phyloP scores from a whole-genome alignment of 495 filamentous ascomycete species.

The Astrothelium macrocarpum region DNA sequence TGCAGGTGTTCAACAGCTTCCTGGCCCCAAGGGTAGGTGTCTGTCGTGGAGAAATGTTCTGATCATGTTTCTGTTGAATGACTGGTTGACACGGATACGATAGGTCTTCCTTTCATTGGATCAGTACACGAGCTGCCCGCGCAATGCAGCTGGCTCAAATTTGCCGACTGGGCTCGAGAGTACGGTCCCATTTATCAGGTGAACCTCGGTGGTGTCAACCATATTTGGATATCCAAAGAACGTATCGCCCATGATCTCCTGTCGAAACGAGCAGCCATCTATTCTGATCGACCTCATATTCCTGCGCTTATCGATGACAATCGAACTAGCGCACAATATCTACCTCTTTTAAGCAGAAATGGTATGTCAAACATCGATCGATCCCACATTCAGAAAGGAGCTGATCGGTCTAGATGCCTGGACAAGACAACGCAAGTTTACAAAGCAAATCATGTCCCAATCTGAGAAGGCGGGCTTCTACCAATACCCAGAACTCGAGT shows the following conservation, averaged over 20 bases:
- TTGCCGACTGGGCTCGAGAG: slow-evolving; percentile 51
- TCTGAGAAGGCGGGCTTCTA: slow-evolving; percentile 38
- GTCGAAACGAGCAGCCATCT: slow-evolving; percentile 47
- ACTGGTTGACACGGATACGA: slow-evolving; percentile 2
- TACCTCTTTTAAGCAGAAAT: slow-evolving; percentile 45
- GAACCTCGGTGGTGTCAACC: slow-evolving; percentile 44
- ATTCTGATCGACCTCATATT: slow-evolving; percentile 50
- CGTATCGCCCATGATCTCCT: slow-evolving; percentile 50
- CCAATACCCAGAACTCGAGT: slow-evolving; percentile 44
- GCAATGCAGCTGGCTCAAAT: slow-evolving; percentile 44
- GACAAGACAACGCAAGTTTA: slow-evolving; percentile 50
- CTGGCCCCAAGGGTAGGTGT: slow-evolving; percentile 29
- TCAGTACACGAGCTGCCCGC: slow-evolving; percentile 49
- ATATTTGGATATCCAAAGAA: slow-evolving; percentile 52
- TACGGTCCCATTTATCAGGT: slow-evolving; percentile 56
- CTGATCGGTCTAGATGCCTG: slow-evolving; percentile 38
- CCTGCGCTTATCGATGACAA: slow-evolving; percentile 39
- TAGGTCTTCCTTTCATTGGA: slow-evolving; percentile 45
- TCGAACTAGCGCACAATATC: slow-evolving; percentile 45
- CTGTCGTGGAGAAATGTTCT: neutral
- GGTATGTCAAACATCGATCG: slow-evolving; percentile 24
- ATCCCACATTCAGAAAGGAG: slow-evolving; percentile 6
- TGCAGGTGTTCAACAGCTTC: slow-evolving; percentile 25
- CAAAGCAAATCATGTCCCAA: slow-evolving; percentile 44
- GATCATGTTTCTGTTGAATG: neutral